phyloP scores from a whole-genome alignment of 2,329 filamentous ascomycete genomes.

The Xylariaceae sp. region DNA sequence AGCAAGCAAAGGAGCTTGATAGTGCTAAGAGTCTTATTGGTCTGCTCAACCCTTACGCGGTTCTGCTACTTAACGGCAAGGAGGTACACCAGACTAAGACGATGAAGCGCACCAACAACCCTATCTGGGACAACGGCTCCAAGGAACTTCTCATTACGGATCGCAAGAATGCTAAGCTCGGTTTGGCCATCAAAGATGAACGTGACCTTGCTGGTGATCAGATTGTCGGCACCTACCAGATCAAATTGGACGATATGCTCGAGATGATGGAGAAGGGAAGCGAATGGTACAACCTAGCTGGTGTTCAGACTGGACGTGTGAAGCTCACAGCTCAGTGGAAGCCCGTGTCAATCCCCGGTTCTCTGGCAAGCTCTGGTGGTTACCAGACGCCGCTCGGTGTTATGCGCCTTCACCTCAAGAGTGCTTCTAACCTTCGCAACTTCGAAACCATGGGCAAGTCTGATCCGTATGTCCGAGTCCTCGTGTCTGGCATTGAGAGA shows the following conservation, averaged over 20 bases:
- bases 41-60: constrained; percentile 83
- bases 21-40: constrained; percentile 88
- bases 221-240: constrained; percentile 85
- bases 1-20: constrained; percentile 95
- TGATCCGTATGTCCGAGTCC: constrained; percentile 84
- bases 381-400: constrained; percentile 94
- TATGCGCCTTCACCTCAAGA: constrained; percentile 87
- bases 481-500: constrained; percentile 86
- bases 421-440: constrained; percentile 78
- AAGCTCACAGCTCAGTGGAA: constrained; percentile 96
- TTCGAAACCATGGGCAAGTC: constrained; percentile 95
- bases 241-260: constrained; percentile 90
- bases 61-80: constrained; percentile 84
- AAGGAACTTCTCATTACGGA: constrained; percentile 96
- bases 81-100: constrained; percentile 85
- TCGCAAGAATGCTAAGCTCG: constrained; percentile 81
- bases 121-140: constrained; percentile 87
- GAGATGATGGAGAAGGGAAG: constrained; percentile 87
- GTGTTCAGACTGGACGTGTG: constrained; percentile 73
- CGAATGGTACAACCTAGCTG: constrained; percentile 89
- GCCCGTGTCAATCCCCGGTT: constrained; percentile 79
- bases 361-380: constrained; percentile 71
- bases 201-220: constrained; percentile 79
- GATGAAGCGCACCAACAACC: constrained; percentile 94
- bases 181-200: constrained; percentile 92